Conservation (phyloP, 2,329 filamentous ascomycete species). For the Nectriaceae sp. region DNA sequence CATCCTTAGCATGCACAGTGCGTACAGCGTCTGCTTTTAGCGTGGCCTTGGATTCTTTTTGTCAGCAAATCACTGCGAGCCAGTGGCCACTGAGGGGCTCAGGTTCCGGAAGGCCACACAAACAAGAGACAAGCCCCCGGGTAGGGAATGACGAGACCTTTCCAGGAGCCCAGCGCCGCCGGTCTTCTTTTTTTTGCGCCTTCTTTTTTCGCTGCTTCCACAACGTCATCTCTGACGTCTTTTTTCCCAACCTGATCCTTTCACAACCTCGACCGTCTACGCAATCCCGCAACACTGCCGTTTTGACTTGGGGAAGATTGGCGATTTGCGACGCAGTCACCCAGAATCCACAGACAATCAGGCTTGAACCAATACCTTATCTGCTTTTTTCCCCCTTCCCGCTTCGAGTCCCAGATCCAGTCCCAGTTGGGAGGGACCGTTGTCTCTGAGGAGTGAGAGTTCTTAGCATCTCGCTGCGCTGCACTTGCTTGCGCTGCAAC, state of each 20-base stretch:
- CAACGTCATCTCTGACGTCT: slow-evolving; percentile 54
- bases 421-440: too few relatives aligned
- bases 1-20: slow-evolving; percentile 24
- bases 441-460: too few relatives aligned
- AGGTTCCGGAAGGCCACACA: slow-evolving; percentile 12
- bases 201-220: slow-evolving; percentile 39
- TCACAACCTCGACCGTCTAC: slow-evolving; percentile 36
- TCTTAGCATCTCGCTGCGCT: too few relatives aligned
- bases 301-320: slow-evolving; percentile 22
- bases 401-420: too few relatives aligned
- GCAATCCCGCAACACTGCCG: slow-evolving; percentile 33
- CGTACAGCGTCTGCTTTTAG: background rate
- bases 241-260: slow-evolving; percentile 38
- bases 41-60: slow-evolving; percentile 4
- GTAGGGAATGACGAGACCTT: slow-evolving; percentile 16
- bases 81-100: background rate
- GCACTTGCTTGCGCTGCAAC: background rate
- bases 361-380: too few relatives aligned
- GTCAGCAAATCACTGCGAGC: slow-evolving; percentile 9
- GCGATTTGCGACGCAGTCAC: slow-evolving; percentile 21
- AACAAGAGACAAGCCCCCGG: background rate
- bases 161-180: slow-evolving; percentile 34
- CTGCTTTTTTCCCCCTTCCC: too few relatives aligned
- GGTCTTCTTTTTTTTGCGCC: slow-evolving; percentile 37
- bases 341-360: slow-evolving; percentile 26